Conservation (phyloP, 352 stramenopile species). For the Peronosclerospora sorghi region DNA sequence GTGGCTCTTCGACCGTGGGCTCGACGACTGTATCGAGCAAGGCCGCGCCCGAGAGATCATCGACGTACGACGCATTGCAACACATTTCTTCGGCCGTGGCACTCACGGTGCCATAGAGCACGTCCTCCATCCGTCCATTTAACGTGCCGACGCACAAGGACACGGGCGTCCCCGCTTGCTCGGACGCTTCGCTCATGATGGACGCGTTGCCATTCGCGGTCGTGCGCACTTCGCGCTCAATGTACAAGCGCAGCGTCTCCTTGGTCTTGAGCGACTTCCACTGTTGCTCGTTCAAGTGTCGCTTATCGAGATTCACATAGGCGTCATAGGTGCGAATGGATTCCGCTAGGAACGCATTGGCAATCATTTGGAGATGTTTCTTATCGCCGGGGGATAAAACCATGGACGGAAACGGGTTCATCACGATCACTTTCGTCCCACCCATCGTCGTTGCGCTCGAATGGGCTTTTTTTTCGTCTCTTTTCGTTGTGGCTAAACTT, state of each 20-base stretch:
- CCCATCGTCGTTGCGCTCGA: slow-evolving; percentile 12
- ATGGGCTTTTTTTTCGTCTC: slow-evolving; percentile 1
- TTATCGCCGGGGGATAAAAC: slow-evolving; percentile 21
- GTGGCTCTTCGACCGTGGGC: slow-evolving; percentile 19
- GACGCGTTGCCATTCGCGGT: slow-evolving; percentile 15
- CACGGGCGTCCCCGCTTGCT: slow-evolving; percentile 21
- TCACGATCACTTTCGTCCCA: slow-evolving; percentile 19
- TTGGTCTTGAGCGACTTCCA: slow-evolving; percentile 36
- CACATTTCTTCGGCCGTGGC: slow-evolving; percentile 25
- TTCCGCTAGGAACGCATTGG: slow-evolving; percentile 14
- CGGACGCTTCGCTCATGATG: slow-evolving; percentile 22
- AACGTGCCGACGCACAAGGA: slow-evolving; percentile 21
- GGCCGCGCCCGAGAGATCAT: slow-evolving; percentile 14
- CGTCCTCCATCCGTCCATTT: slow-evolving; percentile 25
- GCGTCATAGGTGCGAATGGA: slow-evolving; percentile 17
- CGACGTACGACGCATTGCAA: slow-evolving; percentile 24
- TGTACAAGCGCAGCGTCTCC: slow-evolving; percentile 20
- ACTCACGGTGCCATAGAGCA: slow-evolving; percentile 23
- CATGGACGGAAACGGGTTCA: slow-evolving; percentile 28
- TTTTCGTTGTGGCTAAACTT: slow-evolving; percentile 3
- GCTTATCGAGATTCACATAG: slow-evolving; percentile 12
- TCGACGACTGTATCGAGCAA: slow-evolving; percentile 18
- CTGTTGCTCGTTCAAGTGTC: slow-evolving; percentile 21
- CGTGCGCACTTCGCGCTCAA: slow-evolving; percentile 23
- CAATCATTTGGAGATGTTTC: slow-evolving; percentile 22